A percentile compares a stretch with the other conserved stretches of the same genome.
Evolutionary conservation across 2,329 filamentous ascomycete species (phyloP).

Genomic region (Paramyrothecium sp.): DNA sequence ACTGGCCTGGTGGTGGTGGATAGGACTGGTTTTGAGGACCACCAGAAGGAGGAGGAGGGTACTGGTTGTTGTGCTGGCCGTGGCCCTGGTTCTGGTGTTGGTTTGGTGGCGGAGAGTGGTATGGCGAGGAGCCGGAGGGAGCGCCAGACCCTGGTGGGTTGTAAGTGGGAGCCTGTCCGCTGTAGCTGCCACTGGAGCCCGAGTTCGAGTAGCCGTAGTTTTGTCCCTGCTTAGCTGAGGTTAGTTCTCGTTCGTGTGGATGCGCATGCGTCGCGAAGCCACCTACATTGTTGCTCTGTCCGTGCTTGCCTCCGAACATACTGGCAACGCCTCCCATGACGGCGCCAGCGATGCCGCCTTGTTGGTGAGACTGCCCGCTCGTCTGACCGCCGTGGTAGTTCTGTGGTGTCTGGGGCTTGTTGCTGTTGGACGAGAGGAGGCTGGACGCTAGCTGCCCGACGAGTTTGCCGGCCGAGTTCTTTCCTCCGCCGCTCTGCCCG

Average conservation of each 20-base stretch:
- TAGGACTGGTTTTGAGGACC: constrained; percentile 15
- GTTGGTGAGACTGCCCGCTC: constrained; percentile 31
- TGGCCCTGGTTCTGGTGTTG: constrained; percentile 21
- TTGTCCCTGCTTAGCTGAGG: constrained; percentile 36
- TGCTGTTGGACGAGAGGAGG: constrained; percentile 45
- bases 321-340: constrained; percentile 55
- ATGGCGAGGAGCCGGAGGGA: constrained; percentile 23
- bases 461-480: constrained; percentile 50
- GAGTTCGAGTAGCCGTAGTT: constrained; percentile 64
- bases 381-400: constrained; percentile 50
- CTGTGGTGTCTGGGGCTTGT: constrained; percentile 44
- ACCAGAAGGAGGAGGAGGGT: constrained; percentile 2
- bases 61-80: neutral
- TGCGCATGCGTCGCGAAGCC: neutral
- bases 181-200: constrained; percentile 55
- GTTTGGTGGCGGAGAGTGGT: constrained; percentile 21
- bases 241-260: constrained; percentile 10
- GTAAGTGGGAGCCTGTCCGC: constrained; percentile 57
- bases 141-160: constrained; percentile 29
- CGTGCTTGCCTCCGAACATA: constrained; percentile 49
- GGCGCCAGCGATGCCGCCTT: constrained; percentile 49
- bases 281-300: constrained; percentile 28
- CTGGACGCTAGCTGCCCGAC: constrained; percentile 56
- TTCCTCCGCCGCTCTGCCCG: constrained; percentile 33
- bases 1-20: constrained; percentile 11